Percentiles rank a stretch among this genome's conserved stretches.
phyloP scores from a whole-genome alignment of 352 stramenopile species.

The Elongisporangium undulatum region DNA sequence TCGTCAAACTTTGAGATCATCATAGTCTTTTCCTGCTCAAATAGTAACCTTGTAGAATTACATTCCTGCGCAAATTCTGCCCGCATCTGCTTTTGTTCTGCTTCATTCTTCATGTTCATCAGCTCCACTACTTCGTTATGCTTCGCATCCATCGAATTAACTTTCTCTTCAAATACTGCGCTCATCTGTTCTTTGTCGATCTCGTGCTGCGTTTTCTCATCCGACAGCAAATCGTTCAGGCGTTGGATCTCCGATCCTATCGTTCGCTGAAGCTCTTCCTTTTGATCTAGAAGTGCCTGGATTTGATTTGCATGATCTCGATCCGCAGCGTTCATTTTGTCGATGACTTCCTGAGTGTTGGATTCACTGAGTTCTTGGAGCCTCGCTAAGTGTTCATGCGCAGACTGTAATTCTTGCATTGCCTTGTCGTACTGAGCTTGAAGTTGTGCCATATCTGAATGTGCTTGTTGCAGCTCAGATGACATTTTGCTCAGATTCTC shows the following conservation, averaged over 20 bases:
- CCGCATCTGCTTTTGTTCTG: constrained; percentile 14
- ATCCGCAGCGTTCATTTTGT: neutral
- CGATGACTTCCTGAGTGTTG: neutral
- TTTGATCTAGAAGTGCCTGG: constrained; percentile 5
- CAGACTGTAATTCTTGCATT: neutral
- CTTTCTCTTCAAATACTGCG: constrained; percentile 3
- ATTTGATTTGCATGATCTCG: constrained; percentile 2
- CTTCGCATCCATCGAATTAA: constrained; percentile 2
- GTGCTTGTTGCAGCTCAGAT: neutral
- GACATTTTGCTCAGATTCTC: neutral
- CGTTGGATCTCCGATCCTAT: neutral
- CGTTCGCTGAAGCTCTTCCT: constrained; percentile 2
- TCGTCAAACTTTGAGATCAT: neutral
- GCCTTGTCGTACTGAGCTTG: neutral
- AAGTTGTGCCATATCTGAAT: neutral
- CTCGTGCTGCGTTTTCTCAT: neutral
- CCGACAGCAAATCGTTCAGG: neutral
- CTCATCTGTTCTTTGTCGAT: neutral
- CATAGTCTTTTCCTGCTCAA: neutral
- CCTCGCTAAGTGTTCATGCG: neutral
- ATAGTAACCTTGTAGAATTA: neutral
- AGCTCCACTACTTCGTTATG: constrained; percentile 9
- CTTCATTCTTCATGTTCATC: constrained; percentile 7
- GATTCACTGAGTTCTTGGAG: neutral
- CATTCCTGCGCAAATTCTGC: constrained; percentile 7